Conservation (phyloP, 1,139 yeast species). For the Meyerozyma athensensis region DNA sequence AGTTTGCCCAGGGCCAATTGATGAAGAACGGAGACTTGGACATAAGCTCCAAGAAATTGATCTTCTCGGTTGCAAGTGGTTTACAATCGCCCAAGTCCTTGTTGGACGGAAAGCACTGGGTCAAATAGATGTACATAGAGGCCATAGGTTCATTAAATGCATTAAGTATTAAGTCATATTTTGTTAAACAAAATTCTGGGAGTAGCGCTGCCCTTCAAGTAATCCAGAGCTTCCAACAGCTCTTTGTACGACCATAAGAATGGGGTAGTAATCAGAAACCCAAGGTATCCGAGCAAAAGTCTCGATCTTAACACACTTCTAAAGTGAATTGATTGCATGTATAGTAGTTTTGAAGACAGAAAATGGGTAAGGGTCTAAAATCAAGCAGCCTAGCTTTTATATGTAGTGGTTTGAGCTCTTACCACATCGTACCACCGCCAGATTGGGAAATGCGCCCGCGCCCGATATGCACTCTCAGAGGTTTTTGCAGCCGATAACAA, state of each 20-base stretch:
- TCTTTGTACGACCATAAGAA: constrained; percentile 42
- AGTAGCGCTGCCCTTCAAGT: constrained; percentile 31
- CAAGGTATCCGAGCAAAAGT: constrained; percentile 36
- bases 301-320: constrained; percentile 4
- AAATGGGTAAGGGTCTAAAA: background rate
- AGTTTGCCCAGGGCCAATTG: constrained; percentile 18
- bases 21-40: constrained; percentile 30
- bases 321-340: constrained; percentile 17
- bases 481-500: background rate
- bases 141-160: no score
- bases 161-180: constrained; percentile 16
- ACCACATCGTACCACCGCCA: constrained; percentile 2
- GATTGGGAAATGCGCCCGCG: constrained; percentile 9
- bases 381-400: background rate
- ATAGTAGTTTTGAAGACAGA: constrained; percentile 9
- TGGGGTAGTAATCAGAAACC: constrained; percentile 38
- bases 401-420: background rate
- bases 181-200: constrained; percentile 38
- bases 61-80: constrained; percentile 12
- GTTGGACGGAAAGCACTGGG: constrained; percentile 13
- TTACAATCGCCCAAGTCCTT: constrained; percentile 10
- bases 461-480: background rate
- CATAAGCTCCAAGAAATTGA: constrained; percentile 22
- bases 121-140: constrained; percentile 9
- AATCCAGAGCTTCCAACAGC: constrained; percentile 16